Evolutionary conservation across 345 rosid genomes (phyloP).

Genomic region (Litchi chinensis): DNA sequence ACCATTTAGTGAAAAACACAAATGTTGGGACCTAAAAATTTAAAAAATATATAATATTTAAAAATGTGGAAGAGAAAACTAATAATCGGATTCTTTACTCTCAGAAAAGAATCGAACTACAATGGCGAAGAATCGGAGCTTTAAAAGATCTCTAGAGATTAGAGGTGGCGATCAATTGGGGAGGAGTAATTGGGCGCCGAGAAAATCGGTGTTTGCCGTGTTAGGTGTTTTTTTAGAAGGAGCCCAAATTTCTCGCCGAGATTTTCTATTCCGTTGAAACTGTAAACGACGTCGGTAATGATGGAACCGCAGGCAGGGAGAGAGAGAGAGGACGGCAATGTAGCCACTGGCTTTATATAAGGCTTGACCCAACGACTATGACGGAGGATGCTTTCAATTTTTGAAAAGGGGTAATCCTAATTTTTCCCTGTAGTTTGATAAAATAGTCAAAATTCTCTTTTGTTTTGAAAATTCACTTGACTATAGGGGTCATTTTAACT

Average conservation of each 20-base stretch:
- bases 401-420: no score
- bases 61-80: background rate
- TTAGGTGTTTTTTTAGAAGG: constrained; percentile 20
- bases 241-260: constrained; percentile 40
- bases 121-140: constrained; percentile 22
- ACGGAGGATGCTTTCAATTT: constrained; percentile 12
- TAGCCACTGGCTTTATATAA: constrained; percentile 58
- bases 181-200: constrained; percentile 20
- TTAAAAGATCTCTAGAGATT: background rate
- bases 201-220: constrained; percentile 18
- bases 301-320: background rate
- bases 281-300: constrained; percentile 22
- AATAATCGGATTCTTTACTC: constrained; percentile 16
- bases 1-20: background rate
- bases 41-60: background rate
- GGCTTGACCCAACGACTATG: constrained; percentile 34
- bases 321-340: constrained; percentile 7
- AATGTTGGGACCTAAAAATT: background rate
- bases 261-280: constrained; percentile 28
- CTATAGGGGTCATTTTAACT: no score
- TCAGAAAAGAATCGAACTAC: constrained; percentile 43
- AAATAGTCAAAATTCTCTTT: no score
- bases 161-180: constrained; percentile 18
- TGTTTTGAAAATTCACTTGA: no score
- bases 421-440: no score